Base-by-base conservation (phyloP, 192 early-diverging fungal species). In the Rhizoclosmatium sp. region DNA sequence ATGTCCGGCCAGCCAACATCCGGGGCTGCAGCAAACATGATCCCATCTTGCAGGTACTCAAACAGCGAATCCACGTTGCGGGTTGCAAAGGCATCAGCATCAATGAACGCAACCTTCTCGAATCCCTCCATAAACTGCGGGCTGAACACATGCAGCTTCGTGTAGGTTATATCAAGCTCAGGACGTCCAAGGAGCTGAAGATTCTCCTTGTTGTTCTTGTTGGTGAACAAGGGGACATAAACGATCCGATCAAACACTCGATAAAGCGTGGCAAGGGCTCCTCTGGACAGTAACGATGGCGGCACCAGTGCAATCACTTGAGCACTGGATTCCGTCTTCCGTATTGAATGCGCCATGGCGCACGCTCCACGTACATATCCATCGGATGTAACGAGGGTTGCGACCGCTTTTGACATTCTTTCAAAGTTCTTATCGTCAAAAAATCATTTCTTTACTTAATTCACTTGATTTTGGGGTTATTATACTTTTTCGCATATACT, bases 1-100 rank as follows among this genome's bases (percentile, higher is more conserved):
- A 92, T 94, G 80, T 99, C 97, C 0, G 97, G 97, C 97, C 97
- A 99, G 0, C 96, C 96, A 39, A 93, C 93, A 68, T 99, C 97
- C 4, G 95, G 93, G 3, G 95, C 90, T 3, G 97, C 96, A 2
- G 94, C 93, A 83, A 97, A 92, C 3, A 72, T 60, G 0, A 67
- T 76, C 14, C 84, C 80, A 14, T 21, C 70, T 42, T 83, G 65
- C 23, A 90, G 64, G 61, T 72, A 85, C 2, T 54, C 86, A 86
- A 99, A 98, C 45, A 99, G 59, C 40, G 92, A 92, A 69, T 97
- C 95, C 21, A 97, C 90, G 19, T 93, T 90, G 66, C 88, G 81
- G 41, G 93, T 84, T n/a, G 95, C 93, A 47, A 97, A 84, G n/a
- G 93, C 93, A 75, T 98, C 97, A 0, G 96, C 94, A 81, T 98